phyloP scores from a whole-genome alignment of 2,329 filamentous ascomycete genomes.

The Paecilomyces formosus region DNA sequence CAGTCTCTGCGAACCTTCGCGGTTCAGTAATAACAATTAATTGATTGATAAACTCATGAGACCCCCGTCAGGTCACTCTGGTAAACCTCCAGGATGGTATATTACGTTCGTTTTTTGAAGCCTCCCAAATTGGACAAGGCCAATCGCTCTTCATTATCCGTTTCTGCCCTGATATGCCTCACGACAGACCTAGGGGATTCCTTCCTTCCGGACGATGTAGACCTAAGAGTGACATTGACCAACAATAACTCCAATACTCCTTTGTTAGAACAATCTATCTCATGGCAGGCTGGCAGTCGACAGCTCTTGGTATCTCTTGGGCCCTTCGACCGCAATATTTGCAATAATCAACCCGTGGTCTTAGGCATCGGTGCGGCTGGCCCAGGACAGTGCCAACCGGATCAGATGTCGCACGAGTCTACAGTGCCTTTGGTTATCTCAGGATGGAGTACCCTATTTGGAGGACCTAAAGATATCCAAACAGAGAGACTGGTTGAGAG shows the following conservation, averaged over 20 bases:
- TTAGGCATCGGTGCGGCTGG: slow-evolving; percentile 17
- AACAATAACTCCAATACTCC: slow-evolving; percentile 10
- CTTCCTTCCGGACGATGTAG: slow-evolving; percentile 44
- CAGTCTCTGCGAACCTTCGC: not conserved
- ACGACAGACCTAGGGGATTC: slow-evolving; percentile 63
- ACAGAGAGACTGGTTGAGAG: slow-evolving; percentile 50
- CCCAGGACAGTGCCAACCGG: slow-evolving; percentile 2
- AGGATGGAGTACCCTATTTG: slow-evolving; percentile 47
- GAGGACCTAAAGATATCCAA: slow-evolving; percentile 29
- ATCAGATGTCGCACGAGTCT: slow-evolving; percentile 14
- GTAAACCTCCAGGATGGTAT: slow-evolving; percentile 37
- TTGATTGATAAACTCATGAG: too few relatives aligned
- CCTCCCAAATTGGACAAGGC: slow-evolving; percentile 44
- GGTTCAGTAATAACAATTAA: not conserved
- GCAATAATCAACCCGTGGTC: slow-evolving; percentile 16
- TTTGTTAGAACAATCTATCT: slow-evolving; percentile 15
- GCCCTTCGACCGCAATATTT: slow-evolving; percentile 17
- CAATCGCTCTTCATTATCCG: slow-evolving; percentile 30
- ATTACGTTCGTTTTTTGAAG: slow-evolving; percentile 63
- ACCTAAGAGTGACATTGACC: slow-evolving; percentile 19
- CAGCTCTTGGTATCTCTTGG: slow-evolving; percentile 25
- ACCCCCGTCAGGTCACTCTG: not conserved
- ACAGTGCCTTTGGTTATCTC: slow-evolving; percentile 45
- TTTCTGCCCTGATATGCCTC: slow-evolving; percentile 53
- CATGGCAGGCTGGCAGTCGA: slow-evolving; percentile 28